Evolutionary conservation across 495 filamentous ascomycete genomes (phyloP).

Genomic region (Tirmania nivea): DNA sequence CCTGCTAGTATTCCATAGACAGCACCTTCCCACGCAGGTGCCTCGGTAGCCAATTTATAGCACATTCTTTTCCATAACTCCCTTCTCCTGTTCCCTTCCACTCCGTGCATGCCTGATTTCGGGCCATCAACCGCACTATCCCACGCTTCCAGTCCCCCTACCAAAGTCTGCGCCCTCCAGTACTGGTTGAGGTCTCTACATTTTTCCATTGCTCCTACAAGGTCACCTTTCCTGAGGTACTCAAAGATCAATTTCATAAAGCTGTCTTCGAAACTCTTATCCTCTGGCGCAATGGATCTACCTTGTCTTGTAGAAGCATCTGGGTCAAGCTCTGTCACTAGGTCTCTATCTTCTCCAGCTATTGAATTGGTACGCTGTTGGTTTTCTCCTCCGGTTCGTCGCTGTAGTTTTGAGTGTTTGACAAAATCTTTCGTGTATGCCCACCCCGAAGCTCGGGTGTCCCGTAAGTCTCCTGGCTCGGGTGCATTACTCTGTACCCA

Average conservation of each 20-base stretch:
- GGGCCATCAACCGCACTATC: conserved; percentile 6
- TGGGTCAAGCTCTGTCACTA: conserved; percentile 85
- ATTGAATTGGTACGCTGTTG: conserved; percentile 37
- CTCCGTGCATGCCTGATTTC: conserved; percentile 1
- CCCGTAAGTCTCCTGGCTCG: conserved; percentile 45
- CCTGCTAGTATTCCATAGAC: conserved; percentile 78
- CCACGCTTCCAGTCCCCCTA: conserved; percentile 23
- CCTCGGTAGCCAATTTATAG: conserved; percentile 39
- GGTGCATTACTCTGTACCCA: conserved; percentile 60
- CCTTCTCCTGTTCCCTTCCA: conserved; percentile 24
- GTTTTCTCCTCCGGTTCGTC: conserved; percentile 38
- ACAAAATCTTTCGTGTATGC: conserved; percentile 73
- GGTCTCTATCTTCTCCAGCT: conserved; percentile 30
- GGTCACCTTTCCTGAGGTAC: conserved; percentile 11
- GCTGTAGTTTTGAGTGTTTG: conserved; percentile 67
- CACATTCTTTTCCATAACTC: conserved; percentile 66
- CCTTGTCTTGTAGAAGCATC: conserved; percentile 66
- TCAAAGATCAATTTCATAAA: conserved; percentile 15
- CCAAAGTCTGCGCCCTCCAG: conserved; percentile 60
- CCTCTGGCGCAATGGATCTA: conserved; percentile 48
- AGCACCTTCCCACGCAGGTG: conserved; percentile 55
- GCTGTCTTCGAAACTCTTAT: conserved; percentile 55
- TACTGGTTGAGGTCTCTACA: conserved; percentile 14
- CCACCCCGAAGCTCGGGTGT: conserved; percentile 69
- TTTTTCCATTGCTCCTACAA: conserved; percentile 5